Evolutionary conservation across 306 rosid genomes (phyloP), one percentile per base, ranked within the genome.

Genomic region (Acmispon strigosus): DNA sequence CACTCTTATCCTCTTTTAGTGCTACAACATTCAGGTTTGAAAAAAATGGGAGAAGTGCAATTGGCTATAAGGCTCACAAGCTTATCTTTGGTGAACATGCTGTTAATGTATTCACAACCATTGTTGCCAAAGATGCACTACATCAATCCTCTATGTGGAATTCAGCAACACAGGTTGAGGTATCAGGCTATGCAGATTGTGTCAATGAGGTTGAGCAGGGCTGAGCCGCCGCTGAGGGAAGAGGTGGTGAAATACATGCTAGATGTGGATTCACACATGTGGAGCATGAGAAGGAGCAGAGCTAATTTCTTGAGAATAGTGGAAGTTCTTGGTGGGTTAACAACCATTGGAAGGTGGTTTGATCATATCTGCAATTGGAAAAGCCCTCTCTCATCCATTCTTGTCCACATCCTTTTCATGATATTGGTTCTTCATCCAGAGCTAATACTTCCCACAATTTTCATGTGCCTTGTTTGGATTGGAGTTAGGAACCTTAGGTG

Each of bases 271-370:
- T 88, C 95, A 24, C 95, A 90, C 44, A 88, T 88, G 96, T 90
- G 95, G 95, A 83, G 92, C 70, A 84, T 90, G 90, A 81, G 96
- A 83, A 88, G 92, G 70, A 88, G 92, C 92, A 90, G 88, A 79
- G 95, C 95, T 10, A 90, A 90, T 71, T 86, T 86, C 77, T 90
- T 90, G 75, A 80, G 96, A 61, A 86, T 86, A 12, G 84, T 85
- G 86, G 87, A 83, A 63, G 92, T 90, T 15, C 83, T 88, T 9
- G 71, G 84, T 12, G 87, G 95, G 16, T 45, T 86, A 62, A 78
- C 88, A 61, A 88, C 85, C 18, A 75, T 80, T 13, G 95, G 88
- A 45, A 88, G 75, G 77, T 88, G 96, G 96, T 81, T 90, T 64
- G 95, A 88, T 83, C 87, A 86, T 20, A 88, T 90, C 36, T 83